Conservation (phyloP, 1,284 basidiomycete genomes). For the Mycena citricolor region DNA sequence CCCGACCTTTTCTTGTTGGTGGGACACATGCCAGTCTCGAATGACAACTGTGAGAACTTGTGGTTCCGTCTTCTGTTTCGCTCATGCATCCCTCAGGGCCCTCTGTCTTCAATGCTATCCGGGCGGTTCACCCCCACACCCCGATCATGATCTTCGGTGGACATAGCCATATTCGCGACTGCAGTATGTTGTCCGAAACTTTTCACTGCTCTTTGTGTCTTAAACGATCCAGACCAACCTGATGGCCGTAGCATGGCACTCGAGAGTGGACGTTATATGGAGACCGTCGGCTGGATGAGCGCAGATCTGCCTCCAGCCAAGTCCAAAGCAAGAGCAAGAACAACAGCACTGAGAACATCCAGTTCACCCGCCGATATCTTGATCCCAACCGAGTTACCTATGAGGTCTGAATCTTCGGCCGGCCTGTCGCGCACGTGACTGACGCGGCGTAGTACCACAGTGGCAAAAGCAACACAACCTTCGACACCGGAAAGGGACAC, state of each 20-base stretch:
- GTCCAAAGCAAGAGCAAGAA: constrained; percentile 13
- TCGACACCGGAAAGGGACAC: constrained; percentile 57
- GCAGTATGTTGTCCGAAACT: constrained; percentile 43
- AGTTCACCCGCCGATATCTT: constrained; percentile 68
- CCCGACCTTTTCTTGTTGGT: constrained; percentile 80
- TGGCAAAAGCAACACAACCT: constrained; percentile 40
- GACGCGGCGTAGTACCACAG: constrained; percentile 55
- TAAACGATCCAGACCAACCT: constrained; percentile 42
- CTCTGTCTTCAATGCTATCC: constrained; percentile 71
- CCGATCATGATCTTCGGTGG: constrained; percentile 84
- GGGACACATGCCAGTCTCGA: constrained; percentile 73
- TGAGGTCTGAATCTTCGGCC: constrained; percentile 41
- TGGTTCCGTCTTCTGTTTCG: constrained; percentile 27
- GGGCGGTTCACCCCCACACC: constrained; percentile 66
- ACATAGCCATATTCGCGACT: constrained; percentile 80
- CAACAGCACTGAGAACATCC: constrained; percentile 34
- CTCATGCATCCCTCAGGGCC: constrained; percentile 49
- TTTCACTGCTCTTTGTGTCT: background rate
- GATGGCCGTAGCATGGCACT: constrained; percentile 69
- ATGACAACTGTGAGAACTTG: constrained; percentile 53
- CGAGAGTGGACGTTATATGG: constrained; percentile 85
- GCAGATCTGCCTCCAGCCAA: constrained; percentile 20
- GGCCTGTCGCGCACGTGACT: background rate
- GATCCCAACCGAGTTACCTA: constrained; percentile 76
- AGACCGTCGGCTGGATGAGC: constrained; percentile 58